A percentile compares a stretch with the other conserved stretches of the same genome.
These are phyloP conservation scores for Gelatoporia subvermispora DNA, from an alignment of 768 basidiomycete genomes.

Conservation along the genomic window DNA sequence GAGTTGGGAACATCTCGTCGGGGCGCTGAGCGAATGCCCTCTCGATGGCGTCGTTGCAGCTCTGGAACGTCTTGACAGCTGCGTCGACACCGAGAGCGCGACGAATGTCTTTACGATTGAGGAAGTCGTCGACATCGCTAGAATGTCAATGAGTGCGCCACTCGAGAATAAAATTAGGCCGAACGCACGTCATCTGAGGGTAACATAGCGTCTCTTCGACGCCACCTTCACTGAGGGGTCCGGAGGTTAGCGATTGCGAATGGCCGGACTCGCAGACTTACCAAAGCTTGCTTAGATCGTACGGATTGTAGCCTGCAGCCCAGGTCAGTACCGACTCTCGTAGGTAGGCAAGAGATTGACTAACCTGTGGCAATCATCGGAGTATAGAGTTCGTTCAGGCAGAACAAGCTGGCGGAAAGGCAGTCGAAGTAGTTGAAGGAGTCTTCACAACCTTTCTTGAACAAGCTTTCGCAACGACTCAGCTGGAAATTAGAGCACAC, in stretches of 20 bases:
- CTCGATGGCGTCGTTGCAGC: constrained; percentile 39
- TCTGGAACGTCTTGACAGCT: constrained; percentile 34
- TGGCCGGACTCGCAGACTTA: not conserved
- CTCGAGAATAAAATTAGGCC: not conserved
- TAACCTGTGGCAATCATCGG: constrained; percentile 29
- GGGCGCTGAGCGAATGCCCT: constrained; percentile 40
- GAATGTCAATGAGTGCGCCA: not conserved
- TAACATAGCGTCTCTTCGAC: constrained; percentile 51
- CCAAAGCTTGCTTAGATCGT: constrained; percentile 66
- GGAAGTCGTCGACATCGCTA: constrained; percentile 57
- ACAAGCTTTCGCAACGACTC: constrained; percentile 39
- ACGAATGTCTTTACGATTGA: constrained; percentile 53
- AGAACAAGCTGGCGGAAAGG: constrained; percentile 35
- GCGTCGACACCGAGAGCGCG: constrained; percentile 58
- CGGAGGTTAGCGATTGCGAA: constrained; percentile 6
- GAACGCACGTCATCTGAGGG: constrained; percentile 39
- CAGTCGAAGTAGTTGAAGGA: constrained; percentile 41
- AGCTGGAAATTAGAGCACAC: constrained; percentile 21
- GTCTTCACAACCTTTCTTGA: constrained; percentile 37
- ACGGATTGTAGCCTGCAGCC: constrained; percentile 45
- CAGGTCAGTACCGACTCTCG: constrained; percentile 13
- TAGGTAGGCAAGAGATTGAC: constrained; percentile 14
- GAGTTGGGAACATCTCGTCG: constrained; percentile 34
- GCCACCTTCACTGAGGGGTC: constrained; percentile 32
- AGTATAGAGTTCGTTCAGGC: constrained; percentile 20